Percentiles rank a stretch among this genome's conserved stretches.
These are phyloP conservation scores for Aspergillus chevalieri DNA, from an alignment of 2,329 filamentous ascomycete species.

Conservation along the genomic window DNA sequence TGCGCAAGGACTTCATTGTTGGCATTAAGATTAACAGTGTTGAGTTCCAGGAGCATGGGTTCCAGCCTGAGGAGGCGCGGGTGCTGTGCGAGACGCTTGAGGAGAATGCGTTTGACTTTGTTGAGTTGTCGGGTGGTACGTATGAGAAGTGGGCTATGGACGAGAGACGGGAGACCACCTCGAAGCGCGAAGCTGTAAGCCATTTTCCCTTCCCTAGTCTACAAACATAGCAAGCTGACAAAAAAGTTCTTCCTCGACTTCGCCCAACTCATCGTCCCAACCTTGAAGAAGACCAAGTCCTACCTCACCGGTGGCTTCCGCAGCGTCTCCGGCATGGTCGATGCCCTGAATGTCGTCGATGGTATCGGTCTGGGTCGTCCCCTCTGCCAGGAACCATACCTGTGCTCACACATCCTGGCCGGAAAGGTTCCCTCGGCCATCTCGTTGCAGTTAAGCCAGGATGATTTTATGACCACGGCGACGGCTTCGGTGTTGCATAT, in stretches of 20 bases:
- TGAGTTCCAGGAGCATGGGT: slow-evolving; percentile 45
- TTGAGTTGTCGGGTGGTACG: slow-evolving; percentile 55
- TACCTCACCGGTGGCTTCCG: slow-evolving; percentile 57
- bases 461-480: slow-evolving; percentile 72
- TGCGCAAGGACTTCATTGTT: slow-evolving; percentile 45
- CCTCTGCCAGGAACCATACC: slow-evolving; percentile 44
- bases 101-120: slow-evolving; percentile 34
- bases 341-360: slow-evolving; percentile 51
- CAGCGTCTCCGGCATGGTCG: slow-evolving; percentile 52
- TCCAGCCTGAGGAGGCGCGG: slow-evolving; percentile 44
- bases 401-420: slow-evolving; percentile 20
- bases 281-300: slow-evolving; percentile 46
- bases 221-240: not conserved
- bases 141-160: slow-evolving; percentile 50
- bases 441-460: slow-evolving; percentile 74
- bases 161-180: slow-evolving; percentile 51
- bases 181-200: slow-evolving; percentile 44
- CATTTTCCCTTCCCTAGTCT: not conserved
- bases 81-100: slow-evolving; percentile 33
- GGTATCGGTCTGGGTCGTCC: slow-evolving; percentile 55
- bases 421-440: slow-evolving; percentile 29
- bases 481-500: slow-evolving; percentile 15
- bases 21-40: slow-evolving; percentile 25
- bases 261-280: slow-evolving; percentile 47
- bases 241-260: slow-evolving; percentile 54